Percentiles rank a stretch among this genome's conserved stretches.
These are phyloP conservation scores for Jamesozyma hellenica DNA, from an alignment of 805 yeast genomes.

Conservation along the genomic window DNA sequence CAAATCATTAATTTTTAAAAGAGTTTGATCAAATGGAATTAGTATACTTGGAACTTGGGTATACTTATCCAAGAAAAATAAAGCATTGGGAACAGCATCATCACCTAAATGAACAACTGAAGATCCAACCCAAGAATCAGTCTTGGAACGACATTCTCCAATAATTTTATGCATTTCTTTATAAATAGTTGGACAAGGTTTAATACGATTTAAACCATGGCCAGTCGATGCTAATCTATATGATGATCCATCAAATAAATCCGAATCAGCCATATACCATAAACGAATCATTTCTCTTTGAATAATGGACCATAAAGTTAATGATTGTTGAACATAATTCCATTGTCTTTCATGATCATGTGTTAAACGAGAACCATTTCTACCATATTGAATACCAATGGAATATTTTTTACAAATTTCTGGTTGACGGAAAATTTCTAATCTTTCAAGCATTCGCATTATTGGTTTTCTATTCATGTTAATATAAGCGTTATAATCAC, in stretches of 20 bases:
- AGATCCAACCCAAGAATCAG: slow-evolving; percentile 70
- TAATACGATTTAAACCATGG: slow-evolving; percentile 70
- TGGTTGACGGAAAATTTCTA: slow-evolving; percentile 38
- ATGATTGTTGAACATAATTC: slow-evolving; percentile 65
- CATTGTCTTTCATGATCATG: slow-evolving; percentile 67
- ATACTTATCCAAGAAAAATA: slow-evolving; percentile 70
- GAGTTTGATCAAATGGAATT: slow-evolving; percentile 57
- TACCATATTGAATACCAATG: slow-evolving; percentile 57
- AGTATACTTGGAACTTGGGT: slow-evolving; percentile 69
- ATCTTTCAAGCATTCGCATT: slow-evolving; percentile 45
- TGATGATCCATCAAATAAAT: slow-evolving; percentile 44
- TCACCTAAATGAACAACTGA: slow-evolving; percentile 76
- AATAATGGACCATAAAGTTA: slow-evolving; percentile 65
- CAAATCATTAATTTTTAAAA: slow-evolving; percentile 43
- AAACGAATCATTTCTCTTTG: slow-evolving; percentile 69
- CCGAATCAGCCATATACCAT: slow-evolving; percentile 72
- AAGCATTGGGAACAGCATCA: slow-evolving; percentile 74
- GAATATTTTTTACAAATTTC: slow-evolving; percentile 35
- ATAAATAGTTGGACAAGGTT: slow-evolving; percentile 59
- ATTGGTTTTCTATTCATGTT: slow-evolving; percentile 63
- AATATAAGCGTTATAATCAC: slow-evolving; percentile 67
- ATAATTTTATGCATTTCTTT: slow-evolving; percentile 63
- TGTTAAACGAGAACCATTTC: slow-evolving; percentile 59
- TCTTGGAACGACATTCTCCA: slow-evolving; percentile 50
- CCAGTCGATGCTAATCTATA: slow-evolving; percentile 65